Percentiles rank a stretch among this genome's conserved stretches.
These are phyloP conservation scores for Fusarium fracticaudum DNA, from an alignment of 2,329 filamentous ascomycete species.

Conservation along the genomic window DNA sequence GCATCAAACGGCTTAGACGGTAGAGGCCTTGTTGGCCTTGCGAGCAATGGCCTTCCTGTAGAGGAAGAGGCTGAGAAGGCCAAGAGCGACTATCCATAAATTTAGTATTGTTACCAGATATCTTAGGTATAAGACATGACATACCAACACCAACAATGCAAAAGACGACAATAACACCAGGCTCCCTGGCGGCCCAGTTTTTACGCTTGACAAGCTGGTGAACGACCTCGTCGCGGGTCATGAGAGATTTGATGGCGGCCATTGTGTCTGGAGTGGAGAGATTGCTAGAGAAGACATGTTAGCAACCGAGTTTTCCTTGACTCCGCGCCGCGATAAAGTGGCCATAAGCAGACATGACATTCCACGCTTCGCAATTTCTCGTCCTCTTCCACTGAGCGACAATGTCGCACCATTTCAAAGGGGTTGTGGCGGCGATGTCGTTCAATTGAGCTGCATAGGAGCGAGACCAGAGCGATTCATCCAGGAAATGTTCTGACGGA, in stretches of 20 bases:
- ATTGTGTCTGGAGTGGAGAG: slow-evolving; percentile 49
- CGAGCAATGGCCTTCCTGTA: slow-evolving; percentile 47
- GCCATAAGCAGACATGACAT: neutral
- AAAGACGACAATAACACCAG: slow-evolving; percentile 56
- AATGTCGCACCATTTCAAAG: slow-evolving; percentile 14
- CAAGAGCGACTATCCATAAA: slow-evolving; percentile 45
- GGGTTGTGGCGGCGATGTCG: neutral
- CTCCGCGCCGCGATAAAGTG: neutral
- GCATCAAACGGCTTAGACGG: slow-evolving; percentile 28
- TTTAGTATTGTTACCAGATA: slow-evolving; percentile 24
- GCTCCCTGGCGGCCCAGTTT: slow-evolving; percentile 52
- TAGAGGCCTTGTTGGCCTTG: slow-evolving; percentile 48
- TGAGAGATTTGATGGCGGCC: slow-evolving; percentile 53
- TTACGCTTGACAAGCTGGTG: slow-evolving; percentile 53
- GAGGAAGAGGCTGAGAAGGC: slow-evolving; percentile 45
- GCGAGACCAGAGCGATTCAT: neutral
- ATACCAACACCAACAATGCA: slow-evolving; percentile 54
- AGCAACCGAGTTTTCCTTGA: neutral
- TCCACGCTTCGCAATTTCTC: neutral
- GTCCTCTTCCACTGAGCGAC: slow-evolving; percentile 14
- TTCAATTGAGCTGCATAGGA: slow-evolving; percentile 17
- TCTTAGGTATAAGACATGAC: slow-evolving; percentile 10
- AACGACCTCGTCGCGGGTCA: slow-evolving; percentile 50
- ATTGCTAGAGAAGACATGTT: slow-evolving; percentile 35
- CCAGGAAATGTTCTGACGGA: neutral